Base-by-base conservation (phyloP, 192 early-diverging fungal species). In the Chytriomyces sp. region DNA sequence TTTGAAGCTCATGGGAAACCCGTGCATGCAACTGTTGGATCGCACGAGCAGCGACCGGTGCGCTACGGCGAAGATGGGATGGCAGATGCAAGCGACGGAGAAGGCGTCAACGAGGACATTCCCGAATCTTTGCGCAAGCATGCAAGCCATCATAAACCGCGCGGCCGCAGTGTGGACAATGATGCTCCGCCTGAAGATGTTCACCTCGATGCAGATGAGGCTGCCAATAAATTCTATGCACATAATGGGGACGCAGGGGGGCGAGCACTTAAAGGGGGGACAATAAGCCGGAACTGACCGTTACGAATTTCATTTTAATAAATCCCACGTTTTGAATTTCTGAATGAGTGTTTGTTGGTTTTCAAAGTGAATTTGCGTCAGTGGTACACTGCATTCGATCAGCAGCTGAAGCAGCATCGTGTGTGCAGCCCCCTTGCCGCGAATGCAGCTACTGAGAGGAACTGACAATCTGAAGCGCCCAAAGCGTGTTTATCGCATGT, bases 31-130 rank as follows among this genome's bases (percentile, higher is more conserved):
- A 28, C 16, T n/a, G 20, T 57, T 57, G 20, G 53, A 13, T 13
- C 53, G 16, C 13, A 57, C 13, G 53, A n/a, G 20, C 7, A 9
- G 26, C 10, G 13, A 26, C 11, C n/a, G 6, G 62, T 64, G 16
- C 46, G 68, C n/a, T 69, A 50, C 13, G 68, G 68, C 1, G 68
- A 20, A 43, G 68, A 69, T 28, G 68, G 68, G 16, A 69, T 69
- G 68, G 68, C 68, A 20, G 68, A 69, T 49, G 50, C 7, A 26
- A 26, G n/a, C 10, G 68, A 69, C 26, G 50, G 50, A 11, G 68
- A 69, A 28, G 68, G 45, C 2, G 68, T 47, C 48, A 69, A 69
- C 46, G 16, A 23, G 45, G 68, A 69, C n/a, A 28, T 69, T 53
- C 68, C 68, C 1, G 68, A 69, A 50, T 8, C 48, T 7, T 49